Percentiles rank a stretch among this genome's conserved stretches.
Conservation (phyloP, 495 filamentous ascomycete species). For the Xylaria flabelliformis region DNA sequence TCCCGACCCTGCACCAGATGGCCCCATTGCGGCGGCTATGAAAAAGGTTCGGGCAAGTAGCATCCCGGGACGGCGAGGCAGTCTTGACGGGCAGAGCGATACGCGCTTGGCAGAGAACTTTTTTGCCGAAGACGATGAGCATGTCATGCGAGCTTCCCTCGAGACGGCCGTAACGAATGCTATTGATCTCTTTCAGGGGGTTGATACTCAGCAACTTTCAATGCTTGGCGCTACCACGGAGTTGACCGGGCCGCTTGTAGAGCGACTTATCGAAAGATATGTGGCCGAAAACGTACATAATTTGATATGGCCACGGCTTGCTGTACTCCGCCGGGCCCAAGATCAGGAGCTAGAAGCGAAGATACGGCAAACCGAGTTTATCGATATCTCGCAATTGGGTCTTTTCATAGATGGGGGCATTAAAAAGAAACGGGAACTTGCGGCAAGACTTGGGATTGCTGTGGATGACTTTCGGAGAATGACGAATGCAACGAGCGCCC, state of each 20-base stretch:
- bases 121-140: constrained; percentile 82
- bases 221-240: constrained; percentile 91
- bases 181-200: constrained; percentile 92
- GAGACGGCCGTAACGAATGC: constrained; percentile 93
- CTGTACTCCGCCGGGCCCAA: constrained; percentile 75
- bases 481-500: constrained; percentile 80
- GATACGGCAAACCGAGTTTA: constrained; percentile 88
- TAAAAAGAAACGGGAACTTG: constrained; percentile 73
- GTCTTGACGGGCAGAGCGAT: constrained; percentile 34
- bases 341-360: constrained; percentile 91
- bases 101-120: constrained; percentile 43
- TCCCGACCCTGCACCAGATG: constrained; percentile 57
- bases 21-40: constrained; percentile 57
- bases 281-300: constrained; percentile 93
- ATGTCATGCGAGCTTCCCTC: constrained; percentile 80
- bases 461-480: constrained; percentile 92
- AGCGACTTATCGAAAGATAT: constrained; percentile 93
- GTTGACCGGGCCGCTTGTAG: constrained; percentile 88
- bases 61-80: constrained; percentile 38
- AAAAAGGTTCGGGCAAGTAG: constrained; percentile 58
- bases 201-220: constrained; percentile 94
- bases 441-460: constrained; percentile 71
- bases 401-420: constrained; percentile 78
- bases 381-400: constrained; percentile 94
- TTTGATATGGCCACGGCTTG: constrained; percentile 78